Conservation (phyloP, 108 stramenopile species). For the Skeletonema costatum region DNA sequence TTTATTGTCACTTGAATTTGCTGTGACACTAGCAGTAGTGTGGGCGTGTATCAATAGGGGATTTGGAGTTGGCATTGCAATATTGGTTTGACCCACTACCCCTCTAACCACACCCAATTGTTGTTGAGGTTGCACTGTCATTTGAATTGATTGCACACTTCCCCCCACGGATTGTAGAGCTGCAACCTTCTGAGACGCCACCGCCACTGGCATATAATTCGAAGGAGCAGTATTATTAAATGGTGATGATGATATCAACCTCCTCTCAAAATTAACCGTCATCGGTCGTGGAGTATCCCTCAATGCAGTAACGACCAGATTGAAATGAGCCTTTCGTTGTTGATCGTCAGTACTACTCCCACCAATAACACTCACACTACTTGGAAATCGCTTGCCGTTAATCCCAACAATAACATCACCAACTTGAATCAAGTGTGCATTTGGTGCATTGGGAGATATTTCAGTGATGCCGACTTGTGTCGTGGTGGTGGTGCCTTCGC, state of each 20-base stretch:
- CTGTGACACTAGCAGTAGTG: too few species aligned
- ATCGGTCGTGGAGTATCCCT: slow-evolving; percentile 28
- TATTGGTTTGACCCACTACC: not conserved
- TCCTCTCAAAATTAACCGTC: slow-evolving; percentile 37
- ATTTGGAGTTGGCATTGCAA: not conserved
- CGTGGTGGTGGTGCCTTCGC: not conserved
- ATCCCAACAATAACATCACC: slow-evolving; percentile 40
- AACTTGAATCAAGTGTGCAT: slow-evolving; percentile 10
- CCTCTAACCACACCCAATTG: not conserved
- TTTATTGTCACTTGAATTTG: not conserved
- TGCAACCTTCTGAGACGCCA: not conserved
- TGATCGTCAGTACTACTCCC: not conserved
- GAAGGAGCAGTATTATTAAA: not conserved
- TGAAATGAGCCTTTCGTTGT: slow-evolving; percentile 16
- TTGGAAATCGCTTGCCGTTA: slow-evolving; percentile 33
- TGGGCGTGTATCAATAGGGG: not conserved
- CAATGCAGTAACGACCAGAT: slow-evolving; percentile 13
- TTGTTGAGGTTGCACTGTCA: not conserved
- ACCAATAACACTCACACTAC: too few species aligned
- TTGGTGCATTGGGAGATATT: slow-evolving; percentile 2
- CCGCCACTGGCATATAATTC: not conserved
- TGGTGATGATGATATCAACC: not conserved
- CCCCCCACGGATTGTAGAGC: not conserved
- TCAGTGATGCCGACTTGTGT: not conserved
- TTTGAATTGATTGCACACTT: not conserved